Base-by-base conservation (phyloP, 495 filamentous ascomycete genomes). In the Lindgomyces ingoldianus region DNA sequence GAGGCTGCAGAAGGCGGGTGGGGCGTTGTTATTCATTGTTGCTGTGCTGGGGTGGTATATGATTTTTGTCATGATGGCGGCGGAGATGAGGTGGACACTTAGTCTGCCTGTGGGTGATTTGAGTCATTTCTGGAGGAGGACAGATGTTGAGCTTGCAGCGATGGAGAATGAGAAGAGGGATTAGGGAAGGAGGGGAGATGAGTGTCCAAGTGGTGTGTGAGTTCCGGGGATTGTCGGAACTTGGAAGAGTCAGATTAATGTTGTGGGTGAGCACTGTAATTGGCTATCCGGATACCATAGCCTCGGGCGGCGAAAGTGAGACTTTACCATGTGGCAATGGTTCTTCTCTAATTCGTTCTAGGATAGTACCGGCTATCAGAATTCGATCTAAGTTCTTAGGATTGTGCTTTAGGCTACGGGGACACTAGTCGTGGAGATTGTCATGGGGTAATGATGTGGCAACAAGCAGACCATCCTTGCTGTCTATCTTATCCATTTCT, bases 21-120 rank as follows among this genome's bases (percentile, higher is more conserved):
- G 63, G 1, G 63, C 60, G 16, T 51, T 81, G 11, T 50, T 82
- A 42, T 83, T 85, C 56, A 70, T 83, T 6, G 78, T 83, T 21
- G 81, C 79, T 0, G 22, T 77, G 0, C 62, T 85, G 33, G 81
- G 81, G 3, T 85, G 79, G 79, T 83, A 83, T 59, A 82, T 83
- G 77, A 78, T 76, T 44, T 78, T 83, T 44, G 72, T 74, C 6
- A 72, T 72, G 19, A 74, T 84, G 80, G 79, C 79, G 0, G 80
- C 76, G 10, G 81, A 84, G 73, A 83, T 84, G 81, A 73, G 82
- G n/a, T 78, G 83, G 55, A 76, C 76, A 0, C 47, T 84, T 52
- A 81, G 76, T 11, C 73, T 84, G 8, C 81, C 81, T 0, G 81
- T 84, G 11, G 80, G 81, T 16, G 82, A 84, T 50, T 71, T 84